Evolutionary conservation across 2,329 filamentous ascomycete species (phyloP).

Genomic region (Xylariaceae sp.): DNA sequence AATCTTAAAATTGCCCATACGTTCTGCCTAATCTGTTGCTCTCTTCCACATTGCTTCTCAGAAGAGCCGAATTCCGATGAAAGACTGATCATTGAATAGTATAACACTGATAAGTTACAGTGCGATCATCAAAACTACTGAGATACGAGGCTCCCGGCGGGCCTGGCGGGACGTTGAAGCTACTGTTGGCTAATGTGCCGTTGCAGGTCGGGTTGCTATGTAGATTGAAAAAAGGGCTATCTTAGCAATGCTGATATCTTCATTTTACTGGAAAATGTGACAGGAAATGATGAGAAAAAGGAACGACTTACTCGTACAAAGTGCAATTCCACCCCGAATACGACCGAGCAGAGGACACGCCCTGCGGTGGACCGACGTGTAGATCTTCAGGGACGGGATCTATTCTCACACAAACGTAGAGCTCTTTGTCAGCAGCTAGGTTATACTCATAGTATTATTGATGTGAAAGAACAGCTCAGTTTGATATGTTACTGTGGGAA

Average conservation of each 20-base stretch:
- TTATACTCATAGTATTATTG: no score
- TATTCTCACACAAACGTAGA: conserved; percentile 1
- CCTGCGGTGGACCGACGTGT: conserved; percentile 22
- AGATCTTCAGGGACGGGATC: conserved; percentile 22
- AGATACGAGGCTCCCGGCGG: conserved; percentile 14
- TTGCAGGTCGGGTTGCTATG: conserved; percentile 19
- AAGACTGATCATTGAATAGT: conserved; percentile 4
- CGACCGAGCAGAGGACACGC: conserved; percentile 23
- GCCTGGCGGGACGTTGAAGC: conserved; percentile 17
- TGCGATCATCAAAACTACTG: conserved; percentile 20
- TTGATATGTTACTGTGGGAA: neutral
- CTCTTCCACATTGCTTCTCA: neutral
- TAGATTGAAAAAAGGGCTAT: neutral
- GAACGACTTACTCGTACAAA: conserved; percentile 21
- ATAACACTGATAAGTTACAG: conserved; percentile 20
- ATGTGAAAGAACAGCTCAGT: neutral
- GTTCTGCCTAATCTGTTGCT: neutral
- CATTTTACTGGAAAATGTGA: neutral
- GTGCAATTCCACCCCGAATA: conserved; percentile 26
- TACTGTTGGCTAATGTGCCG: conserved; percentile 12
- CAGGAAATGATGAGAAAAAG: neutral
- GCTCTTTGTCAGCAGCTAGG: neutral
- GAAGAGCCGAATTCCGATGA: no score
- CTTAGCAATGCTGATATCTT: neutral
- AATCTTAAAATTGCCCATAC: neutral